A percentile compares a stretch with the other conserved stretches of the same genome.
phyloP scores from a whole-genome alignment of 441 rosid species.

The Aleurites moluccanus region DNA sequence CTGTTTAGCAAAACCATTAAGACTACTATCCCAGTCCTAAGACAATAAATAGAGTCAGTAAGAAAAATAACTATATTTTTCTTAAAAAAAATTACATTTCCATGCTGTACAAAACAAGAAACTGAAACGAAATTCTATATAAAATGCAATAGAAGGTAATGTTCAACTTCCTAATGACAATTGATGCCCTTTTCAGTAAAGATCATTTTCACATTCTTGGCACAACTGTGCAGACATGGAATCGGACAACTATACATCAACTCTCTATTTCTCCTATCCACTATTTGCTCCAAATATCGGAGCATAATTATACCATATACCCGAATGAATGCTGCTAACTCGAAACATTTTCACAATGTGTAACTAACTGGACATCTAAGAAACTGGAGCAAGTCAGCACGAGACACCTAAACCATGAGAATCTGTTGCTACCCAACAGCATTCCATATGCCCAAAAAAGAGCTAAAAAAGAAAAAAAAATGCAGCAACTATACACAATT shows the following conservation, averaged over 20 bases:
- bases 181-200: not conserved
- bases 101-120: constrained; percentile 12
- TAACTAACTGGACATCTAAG: constrained; percentile 19
- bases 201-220: not conserved
- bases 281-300: constrained; percentile 22
- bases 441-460: constrained; percentile 22
- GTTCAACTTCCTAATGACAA: not conserved
- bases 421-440: constrained; percentile 15
- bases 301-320: constrained; percentile 19
- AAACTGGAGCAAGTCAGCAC: constrained; percentile 22
- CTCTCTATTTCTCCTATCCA: constrained; percentile 26
- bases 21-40: not conserved
- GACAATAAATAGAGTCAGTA: not conserved
- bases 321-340: constrained; percentile 24
- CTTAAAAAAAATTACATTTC: not conserved
- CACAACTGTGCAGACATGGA: constrained; percentile 10
- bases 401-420: constrained; percentile 20
- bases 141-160: not conserved
- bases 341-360: constrained; percentile 22
- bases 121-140: not conserved
- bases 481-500: constrained; percentile 45
- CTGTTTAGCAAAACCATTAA: too few species aligned
- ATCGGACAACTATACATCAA: constrained; percentile 30
- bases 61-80: not conserved
- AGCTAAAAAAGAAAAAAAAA: not conserved